phyloP scores from a whole-genome alignment of 208 protist species.

The Crithidia sp. region DNA sequence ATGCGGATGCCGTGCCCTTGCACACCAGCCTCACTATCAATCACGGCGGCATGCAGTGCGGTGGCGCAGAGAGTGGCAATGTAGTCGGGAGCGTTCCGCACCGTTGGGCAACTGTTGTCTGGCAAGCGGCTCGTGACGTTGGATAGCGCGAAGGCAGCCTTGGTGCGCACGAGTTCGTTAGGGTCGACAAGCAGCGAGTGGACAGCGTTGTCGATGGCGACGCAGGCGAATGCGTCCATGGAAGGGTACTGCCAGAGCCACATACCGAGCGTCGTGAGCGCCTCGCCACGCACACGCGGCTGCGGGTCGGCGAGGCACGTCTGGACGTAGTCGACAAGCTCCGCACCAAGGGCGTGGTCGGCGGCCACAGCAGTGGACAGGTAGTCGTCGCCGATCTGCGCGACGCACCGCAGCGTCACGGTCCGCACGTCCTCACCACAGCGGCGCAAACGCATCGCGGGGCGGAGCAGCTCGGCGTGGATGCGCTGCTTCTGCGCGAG shows the following conservation, averaged over 20 bases:
- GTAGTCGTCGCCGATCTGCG: constrained; percentile 76
- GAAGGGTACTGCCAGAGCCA: constrained; percentile 83
- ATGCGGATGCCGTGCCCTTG: constrained; percentile 84
- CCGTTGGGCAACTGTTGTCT: constrained; percentile 22
- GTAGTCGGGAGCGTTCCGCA: constrained; percentile 39
- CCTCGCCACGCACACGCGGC: constrained; percentile 63
- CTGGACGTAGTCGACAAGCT: constrained; percentile 49
- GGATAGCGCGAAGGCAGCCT: constrained; percentile 82
- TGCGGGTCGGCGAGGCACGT: constrained; percentile 39
- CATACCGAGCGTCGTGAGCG: constrained; percentile 73
- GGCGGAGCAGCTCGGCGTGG: constrained; percentile 47
- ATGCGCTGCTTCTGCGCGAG: constrained; percentile 53
- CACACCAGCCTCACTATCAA: constrained; percentile 44
- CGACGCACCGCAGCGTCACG: constrained; percentile 71
- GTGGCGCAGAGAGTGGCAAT: constrained; percentile 57
- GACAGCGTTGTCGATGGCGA: constrained; percentile 56
- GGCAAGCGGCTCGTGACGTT: constrained; percentile 63
- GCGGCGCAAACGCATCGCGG: constrained; percentile 37
- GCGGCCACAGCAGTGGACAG: constrained; percentile 23
- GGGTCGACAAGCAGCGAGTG: constrained; percentile 44
- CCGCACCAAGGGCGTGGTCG: constrained; percentile 25
- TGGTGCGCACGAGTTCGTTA: constrained; percentile 56
- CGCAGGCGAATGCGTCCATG: constrained; percentile 40
- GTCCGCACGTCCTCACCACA: constrained; percentile 43
- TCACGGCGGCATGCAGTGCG: constrained; percentile 58